Base-by-base conservation (phyloP, 176 grass and related monocot species). In the Metroxylon sagu region DNA sequence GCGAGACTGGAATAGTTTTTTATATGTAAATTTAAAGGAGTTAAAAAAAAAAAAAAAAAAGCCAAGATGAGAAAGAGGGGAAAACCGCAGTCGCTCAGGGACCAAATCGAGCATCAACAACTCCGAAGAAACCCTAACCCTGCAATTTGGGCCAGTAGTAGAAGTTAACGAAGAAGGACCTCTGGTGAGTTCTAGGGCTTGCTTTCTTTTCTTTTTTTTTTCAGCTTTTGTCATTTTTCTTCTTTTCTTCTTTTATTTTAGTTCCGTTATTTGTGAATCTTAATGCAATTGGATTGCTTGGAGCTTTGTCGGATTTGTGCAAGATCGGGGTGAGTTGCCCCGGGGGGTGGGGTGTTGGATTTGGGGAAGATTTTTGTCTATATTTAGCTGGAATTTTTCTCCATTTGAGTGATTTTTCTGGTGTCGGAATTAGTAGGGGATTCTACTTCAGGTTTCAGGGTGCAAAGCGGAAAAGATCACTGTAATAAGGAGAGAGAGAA, bases 401-500 rank as follows among this genome's bases (percentile, higher is more conserved):
- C 35, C 35, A 14, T 43, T 14, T 14, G 35, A 2, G 8, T 43
- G 35, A 71, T 60, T 55, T 71, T 4, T 52, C 5, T 52, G 28
- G 27, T 54, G 51, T 25, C 58, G 26, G 50, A 48, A 31, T 62
- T 48, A 16, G 18, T 23, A 26, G 55, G 66, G 51, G 59, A 26
- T 54, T 80, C 29, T 29, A 21, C 28, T 73, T 74, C 35, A 49
- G 56, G 27, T 31, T 62, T 72, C 59, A 29, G 57, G 17, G 29
- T n/a, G 65, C 29, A 3, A 57, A 76, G 53, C 19, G 57, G 68
- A 65, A 72, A 62, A 61, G 72, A 77, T 82, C 55, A 43, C 59
- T 35, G 27, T 60, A 23, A 1, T 23, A 23, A 23, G 48, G 67
- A 61, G 25, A 50, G 16, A 54, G 54, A 35, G 18, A 58, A 27